phyloP scores from a whole-genome alignment of 2,329 filamentous ascomycete species.

The Aspergillus eucalypticola region DNA sequence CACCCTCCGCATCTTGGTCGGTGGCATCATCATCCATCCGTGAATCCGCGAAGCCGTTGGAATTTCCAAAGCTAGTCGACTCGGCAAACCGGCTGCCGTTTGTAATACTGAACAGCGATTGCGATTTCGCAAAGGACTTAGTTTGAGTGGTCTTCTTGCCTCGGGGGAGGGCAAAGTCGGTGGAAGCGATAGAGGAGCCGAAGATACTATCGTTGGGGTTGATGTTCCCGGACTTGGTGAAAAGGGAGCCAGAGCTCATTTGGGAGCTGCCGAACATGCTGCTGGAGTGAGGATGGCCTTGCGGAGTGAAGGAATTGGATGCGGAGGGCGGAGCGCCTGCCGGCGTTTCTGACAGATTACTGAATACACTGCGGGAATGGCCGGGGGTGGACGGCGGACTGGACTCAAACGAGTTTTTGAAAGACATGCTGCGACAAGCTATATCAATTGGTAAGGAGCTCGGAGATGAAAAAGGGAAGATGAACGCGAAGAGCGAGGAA shows the following conservation, averaged over 20 bases:
- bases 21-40: constrained; percentile 27
- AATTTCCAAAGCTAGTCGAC: constrained; percentile 27
- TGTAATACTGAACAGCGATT: constrained; percentile 31
- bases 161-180: constrained; percentile 33
- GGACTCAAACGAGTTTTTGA: constrained; percentile 37
- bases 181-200: constrained; percentile 39
- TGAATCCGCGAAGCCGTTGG: constrained; percentile 28
- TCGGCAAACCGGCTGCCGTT: constrained; percentile 30
- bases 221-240: constrained; percentile 39
- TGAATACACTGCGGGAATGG: constrained; percentile 38
- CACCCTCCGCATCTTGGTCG: constrained; percentile 39
- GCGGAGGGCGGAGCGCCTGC: constrained; percentile 57
- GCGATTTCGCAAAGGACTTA: constrained; percentile 27
- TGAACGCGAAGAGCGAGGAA: background rate
- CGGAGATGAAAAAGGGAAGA: background rate
- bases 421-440: constrained; percentile 33
- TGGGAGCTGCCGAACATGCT: constrained; percentile 55
- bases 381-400: constrained; percentile 43
- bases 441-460: background rate
- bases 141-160: constrained; percentile 28
- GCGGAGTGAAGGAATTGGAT: constrained; percentile 57
- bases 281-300: constrained; percentile 54
- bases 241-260: constrained; percentile 40
- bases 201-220: constrained; percentile 40
- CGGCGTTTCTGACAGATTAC: constrained; percentile 58